Percentiles rank a stretch among this genome's conserved stretches.
phyloP scores from a whole-genome alignment of 2,329 filamentous ascomycete species.

The Trichoderma lentiforme region DNA sequence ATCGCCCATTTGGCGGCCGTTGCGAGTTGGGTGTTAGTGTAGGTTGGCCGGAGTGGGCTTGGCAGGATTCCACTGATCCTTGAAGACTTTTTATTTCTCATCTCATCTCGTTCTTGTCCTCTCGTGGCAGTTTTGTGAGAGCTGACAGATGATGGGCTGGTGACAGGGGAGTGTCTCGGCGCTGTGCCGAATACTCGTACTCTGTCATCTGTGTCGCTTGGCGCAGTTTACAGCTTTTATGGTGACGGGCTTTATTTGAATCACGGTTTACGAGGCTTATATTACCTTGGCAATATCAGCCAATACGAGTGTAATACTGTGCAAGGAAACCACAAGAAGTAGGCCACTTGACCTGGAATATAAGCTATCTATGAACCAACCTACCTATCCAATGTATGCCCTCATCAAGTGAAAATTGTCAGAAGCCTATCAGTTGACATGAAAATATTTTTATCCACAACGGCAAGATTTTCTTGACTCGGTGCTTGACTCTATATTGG shows the following conservation, averaged over 20 bases:
- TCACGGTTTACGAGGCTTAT: neutral
- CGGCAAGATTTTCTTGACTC: conserved; percentile 44
- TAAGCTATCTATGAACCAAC: neutral
- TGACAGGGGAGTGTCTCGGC: neutral
- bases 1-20: neutral
- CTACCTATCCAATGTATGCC: neutral
- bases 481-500: conserved; percentile 98
- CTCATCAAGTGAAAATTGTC: neutral
- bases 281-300: neutral
- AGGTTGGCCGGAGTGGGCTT: neutral
- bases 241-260: neutral
- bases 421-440: conserved; percentile 20
- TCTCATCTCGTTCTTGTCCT: neutral
- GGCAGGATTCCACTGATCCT: neutral
- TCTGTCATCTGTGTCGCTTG: neutral
- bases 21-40: neutral
- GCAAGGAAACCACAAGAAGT: neutral
- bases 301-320: neutral
- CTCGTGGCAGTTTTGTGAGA: neutral
- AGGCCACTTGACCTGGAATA: neutral
- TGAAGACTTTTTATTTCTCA: neutral
- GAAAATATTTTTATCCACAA: conserved; percentile 30
- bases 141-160: neutral
- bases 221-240: neutral
- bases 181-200: neutral